Conservation (phyloP, 768 basidiomycete genomes). For the Podaxis sp. region DNA sequence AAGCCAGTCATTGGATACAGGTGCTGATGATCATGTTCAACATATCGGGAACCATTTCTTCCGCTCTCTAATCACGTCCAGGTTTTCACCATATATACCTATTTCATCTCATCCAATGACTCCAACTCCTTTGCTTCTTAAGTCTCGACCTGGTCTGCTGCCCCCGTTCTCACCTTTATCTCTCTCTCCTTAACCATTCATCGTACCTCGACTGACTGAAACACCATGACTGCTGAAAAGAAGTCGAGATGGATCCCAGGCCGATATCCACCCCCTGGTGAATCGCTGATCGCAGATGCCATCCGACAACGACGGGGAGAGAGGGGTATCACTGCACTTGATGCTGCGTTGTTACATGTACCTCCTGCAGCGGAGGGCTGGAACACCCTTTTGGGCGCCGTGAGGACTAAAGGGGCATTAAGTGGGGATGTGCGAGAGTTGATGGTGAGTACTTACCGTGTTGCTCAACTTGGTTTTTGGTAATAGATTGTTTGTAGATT, state of each 20-base stretch:
- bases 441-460: constrained; percentile 31
- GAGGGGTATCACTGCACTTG: constrained; percentile 45
- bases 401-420: constrained; percentile 42
- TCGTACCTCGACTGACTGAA: neutral
- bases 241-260: constrained; percentile 40
- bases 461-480: no score
- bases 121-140: neutral
- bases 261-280: constrained; percentile 37
- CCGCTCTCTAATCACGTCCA: neutral
- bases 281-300: constrained; percentile 40
- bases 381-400: constrained; percentile 45
- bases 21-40: neutral
- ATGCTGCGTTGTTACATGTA: constrained; percentile 44
- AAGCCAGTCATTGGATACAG: neutral
- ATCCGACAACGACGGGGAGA: constrained; percentile 45
- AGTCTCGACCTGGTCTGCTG: neutral
- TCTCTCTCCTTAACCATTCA: neutral
- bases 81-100: neutral
- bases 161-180: neutral
- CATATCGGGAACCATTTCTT: neutral
- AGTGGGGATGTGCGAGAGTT: constrained; percentile 46
- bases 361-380: constrained; percentile 46
- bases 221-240: neutral
- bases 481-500: constrained; percentile 26
- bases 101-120: neutral